A percentile compares a stretch with the other conserved stretches of the same genome.
Evolutionary conservation across 352 stramenopile species (phyloP).

Genomic region (Aphanomyces invadans): DNA sequence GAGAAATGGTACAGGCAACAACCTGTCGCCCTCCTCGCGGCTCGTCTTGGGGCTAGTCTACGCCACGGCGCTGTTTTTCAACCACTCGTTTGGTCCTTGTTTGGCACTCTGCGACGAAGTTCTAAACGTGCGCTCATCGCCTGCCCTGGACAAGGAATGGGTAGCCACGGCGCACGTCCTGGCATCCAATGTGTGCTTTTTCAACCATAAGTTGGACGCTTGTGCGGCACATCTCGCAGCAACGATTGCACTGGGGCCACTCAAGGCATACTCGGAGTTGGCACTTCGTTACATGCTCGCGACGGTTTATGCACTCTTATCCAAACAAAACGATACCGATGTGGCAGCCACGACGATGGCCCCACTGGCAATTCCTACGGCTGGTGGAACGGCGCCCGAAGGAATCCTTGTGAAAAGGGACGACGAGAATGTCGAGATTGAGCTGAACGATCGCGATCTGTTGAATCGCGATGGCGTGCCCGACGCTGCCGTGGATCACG

Average conservation of each 20-base stretch:
- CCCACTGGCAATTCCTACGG: no score
- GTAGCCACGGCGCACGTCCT: neutral
- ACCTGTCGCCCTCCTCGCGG: neutral
- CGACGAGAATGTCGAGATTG: no score
- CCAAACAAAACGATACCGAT: neutral
- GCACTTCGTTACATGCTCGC: constrained; percentile 4
- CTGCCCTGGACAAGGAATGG: constrained; percentile 9
- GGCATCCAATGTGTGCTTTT: constrained; percentile 3
- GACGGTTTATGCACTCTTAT: constrained; percentile 5
- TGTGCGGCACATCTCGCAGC: constrained; percentile 1
- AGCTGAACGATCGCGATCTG: no score
- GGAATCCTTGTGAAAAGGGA: no score
- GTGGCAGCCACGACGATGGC: neutral
- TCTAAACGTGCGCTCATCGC: neutral
- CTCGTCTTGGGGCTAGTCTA: constrained; percentile 6
- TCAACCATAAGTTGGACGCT: neutral
- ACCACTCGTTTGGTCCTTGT: neutral
- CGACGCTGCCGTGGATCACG: no score
- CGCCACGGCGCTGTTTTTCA: constrained; percentile 10
- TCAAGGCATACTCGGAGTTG: constrained; percentile 12
- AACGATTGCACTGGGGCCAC: neutral
- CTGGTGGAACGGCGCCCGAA: no score
- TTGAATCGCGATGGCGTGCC: no score
- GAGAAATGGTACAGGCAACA: no score
- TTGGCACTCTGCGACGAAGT: neutral